These are phyloP conservation scores for Tylopilus rubrobrunneus DNA, from an alignment of 768 basidiomycete species.

Conservation along the genomic window DNA sequence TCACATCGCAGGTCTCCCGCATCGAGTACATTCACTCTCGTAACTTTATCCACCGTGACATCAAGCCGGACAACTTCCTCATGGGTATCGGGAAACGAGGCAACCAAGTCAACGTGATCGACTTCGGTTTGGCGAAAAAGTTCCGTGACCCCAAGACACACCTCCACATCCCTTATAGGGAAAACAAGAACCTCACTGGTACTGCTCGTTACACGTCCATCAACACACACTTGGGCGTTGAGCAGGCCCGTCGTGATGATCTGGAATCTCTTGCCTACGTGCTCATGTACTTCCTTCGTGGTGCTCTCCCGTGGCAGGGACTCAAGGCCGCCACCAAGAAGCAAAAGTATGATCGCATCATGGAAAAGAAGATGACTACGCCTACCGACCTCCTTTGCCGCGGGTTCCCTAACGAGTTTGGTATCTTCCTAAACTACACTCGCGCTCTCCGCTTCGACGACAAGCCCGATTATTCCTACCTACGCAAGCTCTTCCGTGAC, in stretches of 20 bases:
- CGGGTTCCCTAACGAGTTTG: conserved; percentile 99
- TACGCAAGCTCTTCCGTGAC: conserved; percentile 98
- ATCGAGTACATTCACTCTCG: conserved; percentile 99
- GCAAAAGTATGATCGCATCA: conserved; percentile 99
- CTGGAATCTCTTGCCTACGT: conserved; percentile 98
- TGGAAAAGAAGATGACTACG: conserved; percentile 99
- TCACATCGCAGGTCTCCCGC: conserved; percentile 76
- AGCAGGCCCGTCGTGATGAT: conserved; percentile 97
- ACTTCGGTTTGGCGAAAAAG: conserved; percentile 99
- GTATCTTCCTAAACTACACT: conserved; percentile 98
- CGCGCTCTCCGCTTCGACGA: conserved; percentile 99
- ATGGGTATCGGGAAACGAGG: conserved; percentile 99
- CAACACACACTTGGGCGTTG: conserved; percentile 97
- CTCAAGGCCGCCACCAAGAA: conserved; percentile 99
- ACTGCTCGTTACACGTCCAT: conserved; percentile 99
- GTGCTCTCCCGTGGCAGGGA: conserved; percentile 97
- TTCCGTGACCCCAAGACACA: conserved; percentile 99
- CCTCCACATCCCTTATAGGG: conserved; percentile 97
- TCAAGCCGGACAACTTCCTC: conserved; percentile 99
- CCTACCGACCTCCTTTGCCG: conserved; percentile 96
- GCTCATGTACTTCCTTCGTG: conserved; percentile 99
- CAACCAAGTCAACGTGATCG: conserved; percentile 98
- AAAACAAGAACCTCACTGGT: conserved; percentile 99
- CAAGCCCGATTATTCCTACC: conserved; percentile 99
- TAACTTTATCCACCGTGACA: conserved; percentile 96